Evolutionary conservation across 345 rosid genomes (phyloP).

Genomic region (Litchi chinensis): DNA sequence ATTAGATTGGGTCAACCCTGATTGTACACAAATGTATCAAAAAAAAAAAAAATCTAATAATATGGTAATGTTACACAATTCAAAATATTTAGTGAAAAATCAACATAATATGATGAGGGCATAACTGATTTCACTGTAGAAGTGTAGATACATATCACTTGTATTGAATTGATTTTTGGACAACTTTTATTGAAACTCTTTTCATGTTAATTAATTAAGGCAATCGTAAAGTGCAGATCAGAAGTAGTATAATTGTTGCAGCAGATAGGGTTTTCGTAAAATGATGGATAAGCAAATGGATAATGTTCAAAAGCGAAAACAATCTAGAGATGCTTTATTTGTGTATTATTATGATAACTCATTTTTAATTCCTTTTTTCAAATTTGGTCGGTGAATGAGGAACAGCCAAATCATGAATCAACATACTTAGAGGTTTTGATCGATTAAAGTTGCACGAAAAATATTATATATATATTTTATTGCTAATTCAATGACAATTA

Average conservation of each 20-base stretch:
- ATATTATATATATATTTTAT: neutral
- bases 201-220: neutral
- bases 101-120: no score
- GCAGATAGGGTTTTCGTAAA: neutral
- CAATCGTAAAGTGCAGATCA: neutral
- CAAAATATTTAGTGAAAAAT: neutral
- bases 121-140: no score
- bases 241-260: neutral
- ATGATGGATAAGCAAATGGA: neutral
- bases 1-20: no score
- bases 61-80: neutral
- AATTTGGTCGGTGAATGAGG: neutral
- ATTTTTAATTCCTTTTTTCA: neutral
- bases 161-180: no score
- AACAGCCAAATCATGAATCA: conserved; percentile 16
- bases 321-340: neutral
- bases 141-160: no score
- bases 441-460: conserved; percentile 10
- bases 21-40: no score
- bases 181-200: neutral
- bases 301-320: neutral
- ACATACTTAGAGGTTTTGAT: neutral
- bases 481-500: neutral
- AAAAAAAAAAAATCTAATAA: no score
- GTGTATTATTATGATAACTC: neutral